Evolutionary conservation across 192 early-diverging fungal species (phyloP), one percentile per base, ranked within the genome.

Genomic region (Lunasporangiospora selenospora): DNA sequence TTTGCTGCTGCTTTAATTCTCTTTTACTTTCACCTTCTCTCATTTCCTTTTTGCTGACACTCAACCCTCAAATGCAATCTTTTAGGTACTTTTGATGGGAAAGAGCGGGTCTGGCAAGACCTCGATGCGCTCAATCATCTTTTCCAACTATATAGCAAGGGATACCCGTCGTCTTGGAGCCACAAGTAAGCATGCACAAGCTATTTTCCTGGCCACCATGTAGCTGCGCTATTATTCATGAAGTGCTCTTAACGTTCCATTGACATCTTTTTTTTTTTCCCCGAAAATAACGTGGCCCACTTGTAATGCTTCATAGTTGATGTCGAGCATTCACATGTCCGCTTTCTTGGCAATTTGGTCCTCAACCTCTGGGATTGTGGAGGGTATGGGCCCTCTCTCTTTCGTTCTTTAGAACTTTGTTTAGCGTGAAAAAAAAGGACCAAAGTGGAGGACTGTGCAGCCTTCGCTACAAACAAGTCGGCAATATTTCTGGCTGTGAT

Each of bases 291-390:
- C 41, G 16, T 62, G 23, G 15, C 44, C 13, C 13, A 7, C 19
- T 26, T 12, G 7, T 6, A 26, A 56, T 18, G 13, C 30, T 6
- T 21, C 46, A 47, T 64, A 94, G 90, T 99, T 51, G 97, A 99
- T 70, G 95, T 99, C 26, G 96, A 99, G 67, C 93, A 99, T 58
- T 94, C 94, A 15, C 91, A 95, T 45, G 95, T 99, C 37, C 87
- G 93, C 48, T 96, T 98, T 57, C 85, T 99, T 41, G 95, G 97
- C 43, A 95, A 97, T 63, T 75, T 99, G 63, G 90, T 92, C 11
- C 88, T 99, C n/a, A 97, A 98, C 65, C 82, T 99, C 55, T 99
- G 97, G 97, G 95, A 98, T 75, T 95, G 92, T 75, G 93, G 93
- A 58, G 92, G 92, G 66, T 91, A 67, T 44, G 76, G 58, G 40